Conservation (phyloP, 331 rosid species). For the Prunus yedoensis region DNA sequence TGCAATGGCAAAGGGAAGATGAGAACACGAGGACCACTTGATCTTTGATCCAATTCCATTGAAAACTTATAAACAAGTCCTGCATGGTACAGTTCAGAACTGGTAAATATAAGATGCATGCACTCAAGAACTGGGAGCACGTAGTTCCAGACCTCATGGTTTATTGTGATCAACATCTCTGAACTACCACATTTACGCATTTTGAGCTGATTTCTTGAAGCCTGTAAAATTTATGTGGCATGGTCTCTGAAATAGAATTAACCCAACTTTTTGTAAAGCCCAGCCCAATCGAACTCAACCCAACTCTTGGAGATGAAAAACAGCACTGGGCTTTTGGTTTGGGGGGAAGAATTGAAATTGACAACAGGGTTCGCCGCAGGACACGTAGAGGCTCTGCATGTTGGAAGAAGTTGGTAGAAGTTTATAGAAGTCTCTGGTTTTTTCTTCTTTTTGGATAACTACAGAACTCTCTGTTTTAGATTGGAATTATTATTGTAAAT, state of each 20-base stretch:
- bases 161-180: neutral
- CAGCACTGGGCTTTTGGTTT: too few species aligned
- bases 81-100: neutral
- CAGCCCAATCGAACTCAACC: too few species aligned
- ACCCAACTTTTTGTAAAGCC: too few species aligned
- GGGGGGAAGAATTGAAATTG: too few species aligned
- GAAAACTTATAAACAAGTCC: neutral
- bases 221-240: neutral
- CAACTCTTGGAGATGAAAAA: too few species aligned
- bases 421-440: too few species aligned
- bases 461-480: neutral
- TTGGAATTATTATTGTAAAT: too few species aligned
- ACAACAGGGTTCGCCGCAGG: too few species aligned
- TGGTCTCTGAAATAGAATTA: too few species aligned
- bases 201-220: neutral
- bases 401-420: too few species aligned
- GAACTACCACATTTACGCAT: neutral
- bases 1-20: constrained; percentile 29
- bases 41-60: neutral
- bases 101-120: neutral
- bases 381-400: too few species aligned
- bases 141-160: too few species aligned
- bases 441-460: neutral
- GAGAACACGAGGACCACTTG: constrained; percentile 22
- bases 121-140: neutral